Evolutionary conservation across 2,329 filamentous ascomycete species (phyloP).

Genomic region (Cadophora luteo-olivacea): DNA sequence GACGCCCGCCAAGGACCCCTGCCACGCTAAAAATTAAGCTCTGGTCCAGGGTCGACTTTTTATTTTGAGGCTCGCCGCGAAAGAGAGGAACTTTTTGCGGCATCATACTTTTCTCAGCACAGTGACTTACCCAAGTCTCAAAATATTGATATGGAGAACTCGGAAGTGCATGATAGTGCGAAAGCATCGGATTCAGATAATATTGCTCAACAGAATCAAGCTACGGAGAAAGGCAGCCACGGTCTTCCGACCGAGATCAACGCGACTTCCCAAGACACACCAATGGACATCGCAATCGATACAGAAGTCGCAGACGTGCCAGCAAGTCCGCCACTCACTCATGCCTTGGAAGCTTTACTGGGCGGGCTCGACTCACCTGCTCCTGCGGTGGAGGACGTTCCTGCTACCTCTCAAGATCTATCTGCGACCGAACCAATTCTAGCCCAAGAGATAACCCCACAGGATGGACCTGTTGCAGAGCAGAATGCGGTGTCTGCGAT

Average conservation of each 20-base stretch:
- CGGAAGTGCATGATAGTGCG: constrained; percentile 27
- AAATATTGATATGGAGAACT: constrained; percentile 31
- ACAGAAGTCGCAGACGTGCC: constrained; percentile 8
- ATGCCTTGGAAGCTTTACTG: constrained; percentile 42
- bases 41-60: constrained; percentile 7
- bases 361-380: constrained; percentile 35
- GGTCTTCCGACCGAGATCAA: constrained; percentile 10
- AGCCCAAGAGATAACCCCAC: not conserved
- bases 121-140: constrained; percentile 23
- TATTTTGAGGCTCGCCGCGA: constrained; percentile 1
- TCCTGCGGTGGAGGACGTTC: not conserved
- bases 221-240: constrained; percentile 10
- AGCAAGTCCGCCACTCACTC: constrained; percentile 35
- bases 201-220: constrained; percentile 7
- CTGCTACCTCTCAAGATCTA: not conserved
- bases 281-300: constrained; percentile 21
- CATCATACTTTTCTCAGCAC: constrained; percentile 21
- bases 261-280: constrained; percentile 15
- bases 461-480: not conserved
- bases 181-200: constrained; percentile 19
- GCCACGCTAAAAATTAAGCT: constrained; percentile 22
- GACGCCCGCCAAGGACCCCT: constrained; percentile 30
- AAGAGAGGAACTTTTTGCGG: constrained; percentile 8
- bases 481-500: not conserved
- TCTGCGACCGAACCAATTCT: not conserved